These are phyloP conservation scores for Naganishia sp. DNA, from an alignment of 1,284 basidiomycete species.

Conservation along the genomic window DNA sequence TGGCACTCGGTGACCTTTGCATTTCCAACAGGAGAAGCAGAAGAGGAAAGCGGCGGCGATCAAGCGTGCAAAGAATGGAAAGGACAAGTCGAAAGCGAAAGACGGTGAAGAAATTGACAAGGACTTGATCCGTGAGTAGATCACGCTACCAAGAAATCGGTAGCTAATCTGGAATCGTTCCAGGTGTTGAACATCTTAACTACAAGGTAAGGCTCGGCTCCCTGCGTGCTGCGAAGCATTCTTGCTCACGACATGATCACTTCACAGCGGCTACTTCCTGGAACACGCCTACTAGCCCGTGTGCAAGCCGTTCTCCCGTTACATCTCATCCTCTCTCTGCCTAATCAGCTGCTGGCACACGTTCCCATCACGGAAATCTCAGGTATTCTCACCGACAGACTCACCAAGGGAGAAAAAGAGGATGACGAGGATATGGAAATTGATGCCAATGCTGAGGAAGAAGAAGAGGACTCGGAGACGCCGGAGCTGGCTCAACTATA, in stretches of 20 bases:
- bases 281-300: conserved; percentile 84
- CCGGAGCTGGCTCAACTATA: conserved; percentile 78
- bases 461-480: conserved; percentile 59
- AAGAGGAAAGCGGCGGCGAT: conserved; percentile 57
- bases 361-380: conserved; percentile 94
- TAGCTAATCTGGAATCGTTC: conserved; percentile 11
- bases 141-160: neutral
- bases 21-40: conserved; percentile 37
- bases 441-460: conserved; percentile 56
- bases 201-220: conserved; percentile 69
- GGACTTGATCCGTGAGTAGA: conserved; percentile 47
- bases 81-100: conserved; percentile 56
- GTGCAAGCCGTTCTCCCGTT: conserved; percentile 85
- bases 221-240: neutral
- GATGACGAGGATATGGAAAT: conserved; percentile 60
- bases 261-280: conserved; percentile 71
- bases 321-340: conserved; percentile 86
- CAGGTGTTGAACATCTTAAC: conserved; percentile 83
- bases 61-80: conserved; percentile 60
- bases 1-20: no score
- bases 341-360: conserved; percentile 92
- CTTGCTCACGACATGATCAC: neutral
- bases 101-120: conserved; percentile 52
- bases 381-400: conserved; percentile 70
- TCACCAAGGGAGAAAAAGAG: conserved; percentile 52